phyloP scores from a whole-genome alignment of 345 rosid genomes.

The Theobroma cacao region DNA sequence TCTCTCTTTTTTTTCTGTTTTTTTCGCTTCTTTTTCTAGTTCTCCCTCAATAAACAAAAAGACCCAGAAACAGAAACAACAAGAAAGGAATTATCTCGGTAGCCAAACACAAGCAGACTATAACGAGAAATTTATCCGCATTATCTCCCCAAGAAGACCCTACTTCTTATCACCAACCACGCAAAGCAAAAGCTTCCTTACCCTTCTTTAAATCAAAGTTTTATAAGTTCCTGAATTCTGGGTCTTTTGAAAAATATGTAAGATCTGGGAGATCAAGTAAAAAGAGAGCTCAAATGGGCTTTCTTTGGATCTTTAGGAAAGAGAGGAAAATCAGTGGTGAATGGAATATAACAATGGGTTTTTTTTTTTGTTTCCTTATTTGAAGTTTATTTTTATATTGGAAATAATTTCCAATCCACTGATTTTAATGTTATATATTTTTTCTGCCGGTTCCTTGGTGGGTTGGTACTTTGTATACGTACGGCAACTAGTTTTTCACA shows the following conservation, averaged over 20 bases:
- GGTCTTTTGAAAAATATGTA: neutral
- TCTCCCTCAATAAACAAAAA: neutral
- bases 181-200: neutral
- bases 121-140: neutral
- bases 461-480: neutral
- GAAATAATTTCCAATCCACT: constrained; percentile 1
- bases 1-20: neutral
- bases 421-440: neutral
- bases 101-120: neutral
- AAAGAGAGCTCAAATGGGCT: neutral
- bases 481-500: neutral
- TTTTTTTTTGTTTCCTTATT: neutral
- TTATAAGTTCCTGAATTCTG: neutral
- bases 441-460: neutral
- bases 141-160: neutral
- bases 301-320: neutral
- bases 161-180: neutral
- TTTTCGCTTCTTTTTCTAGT: neutral
- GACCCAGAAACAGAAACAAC: neutral
- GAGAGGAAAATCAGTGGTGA: neutral
- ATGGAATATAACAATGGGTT: neutral
- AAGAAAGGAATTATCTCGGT: neutral
- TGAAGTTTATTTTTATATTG: neutral
- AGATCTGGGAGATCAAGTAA: neutral
- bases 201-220: neutral